These are phyloP conservation scores for Porcisia deanei DNA, from an alignment of 208 protist genomes.

Conservation along the genomic window DNA sequence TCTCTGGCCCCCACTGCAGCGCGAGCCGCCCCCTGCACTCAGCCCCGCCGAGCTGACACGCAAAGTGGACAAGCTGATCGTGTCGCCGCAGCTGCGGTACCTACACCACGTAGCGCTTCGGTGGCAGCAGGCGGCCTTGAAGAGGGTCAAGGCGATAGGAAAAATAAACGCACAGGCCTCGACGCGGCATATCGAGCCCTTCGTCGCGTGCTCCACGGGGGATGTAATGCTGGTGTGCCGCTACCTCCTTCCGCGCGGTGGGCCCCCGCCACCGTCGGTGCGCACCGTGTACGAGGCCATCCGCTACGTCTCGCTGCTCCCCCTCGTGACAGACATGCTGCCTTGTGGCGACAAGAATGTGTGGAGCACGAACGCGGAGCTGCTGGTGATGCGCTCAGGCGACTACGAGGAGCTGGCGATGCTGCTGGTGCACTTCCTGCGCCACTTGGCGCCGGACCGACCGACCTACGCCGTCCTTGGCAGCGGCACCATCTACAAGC, in stretches of 20 bases:
- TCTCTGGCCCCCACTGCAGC: constrained; percentile 73
- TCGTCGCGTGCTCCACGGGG: constrained; percentile 73
- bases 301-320: constrained; percentile 75
- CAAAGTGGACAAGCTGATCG: constrained; percentile 46
- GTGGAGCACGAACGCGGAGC: constrained; percentile 80
- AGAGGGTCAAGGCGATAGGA: constrained; percentile 47
- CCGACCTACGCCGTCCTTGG: constrained; percentile 68
- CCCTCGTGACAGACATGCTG: constrained; percentile 63
- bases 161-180: constrained; percentile 59
- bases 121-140: constrained; percentile 47
- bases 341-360: constrained; percentile 62
- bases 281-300: constrained; percentile 70
- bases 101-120: constrained; percentile 66
- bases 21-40: constrained; percentile 35
- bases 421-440: constrained; percentile 77
- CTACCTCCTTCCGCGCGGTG: constrained; percentile 67
- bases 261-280: constrained; percentile 59
- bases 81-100: constrained; percentile 56
- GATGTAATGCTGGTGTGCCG: constrained; percentile 73
- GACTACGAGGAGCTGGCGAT: constrained; percentile 83
- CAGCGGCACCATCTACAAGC: constrained; percentile 51
- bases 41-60: constrained; percentile 34
- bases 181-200: constrained; percentile 64
- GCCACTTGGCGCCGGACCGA: constrained; percentile 52
- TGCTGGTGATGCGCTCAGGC: constrained; percentile 57